phyloP scores from a whole-genome alignment of 208 protist species.

The Plasmodiophora brassicae region DNA sequence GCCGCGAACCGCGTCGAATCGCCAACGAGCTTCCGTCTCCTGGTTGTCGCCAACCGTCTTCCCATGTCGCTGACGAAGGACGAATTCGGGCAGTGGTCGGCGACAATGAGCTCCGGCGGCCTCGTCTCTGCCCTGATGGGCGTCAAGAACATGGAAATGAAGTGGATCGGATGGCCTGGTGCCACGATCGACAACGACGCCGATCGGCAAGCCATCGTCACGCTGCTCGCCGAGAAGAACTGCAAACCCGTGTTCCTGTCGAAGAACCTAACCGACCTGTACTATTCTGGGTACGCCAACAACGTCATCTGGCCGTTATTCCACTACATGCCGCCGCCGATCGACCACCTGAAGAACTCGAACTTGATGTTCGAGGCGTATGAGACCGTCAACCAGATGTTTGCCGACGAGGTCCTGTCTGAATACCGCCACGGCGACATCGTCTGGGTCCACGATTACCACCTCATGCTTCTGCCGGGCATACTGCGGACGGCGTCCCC shows the following conservation, averaged over 20 bases:
- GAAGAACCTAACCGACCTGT: constrained; percentile 6
- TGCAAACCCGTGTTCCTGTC: constrained; percentile 46
- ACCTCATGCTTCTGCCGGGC: constrained; percentile 50
- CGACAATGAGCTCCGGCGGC: background rate
- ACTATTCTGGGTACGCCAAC: constrained; percentile 49
- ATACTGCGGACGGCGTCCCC: background rate
- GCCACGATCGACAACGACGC: background rate
- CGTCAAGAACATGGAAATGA: constrained; percentile 22
- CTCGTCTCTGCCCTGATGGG: constrained; percentile 44
- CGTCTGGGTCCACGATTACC: constrained; percentile 58
- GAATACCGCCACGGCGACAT: constrained; percentile 32
- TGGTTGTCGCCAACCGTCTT: constrained; percentile 4
- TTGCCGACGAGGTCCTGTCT: background rate
- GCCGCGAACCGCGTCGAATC: background rate
- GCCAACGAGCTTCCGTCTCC: background rate
- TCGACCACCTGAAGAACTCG: background rate
- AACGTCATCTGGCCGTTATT: constrained; percentile 53
- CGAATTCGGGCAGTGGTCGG: background rate
- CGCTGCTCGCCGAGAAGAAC: background rate
- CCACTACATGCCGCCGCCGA: constrained; percentile 39
- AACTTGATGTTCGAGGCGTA: constrained; percentile 20
- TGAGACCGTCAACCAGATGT: background rate
- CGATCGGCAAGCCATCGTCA: background rate
- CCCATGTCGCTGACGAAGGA: constrained; percentile 25
- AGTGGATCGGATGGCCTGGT: constrained; percentile 18